phyloP scores from a whole-genome alignment of 148 eudicot species.

The Cornus florida region DNA sequence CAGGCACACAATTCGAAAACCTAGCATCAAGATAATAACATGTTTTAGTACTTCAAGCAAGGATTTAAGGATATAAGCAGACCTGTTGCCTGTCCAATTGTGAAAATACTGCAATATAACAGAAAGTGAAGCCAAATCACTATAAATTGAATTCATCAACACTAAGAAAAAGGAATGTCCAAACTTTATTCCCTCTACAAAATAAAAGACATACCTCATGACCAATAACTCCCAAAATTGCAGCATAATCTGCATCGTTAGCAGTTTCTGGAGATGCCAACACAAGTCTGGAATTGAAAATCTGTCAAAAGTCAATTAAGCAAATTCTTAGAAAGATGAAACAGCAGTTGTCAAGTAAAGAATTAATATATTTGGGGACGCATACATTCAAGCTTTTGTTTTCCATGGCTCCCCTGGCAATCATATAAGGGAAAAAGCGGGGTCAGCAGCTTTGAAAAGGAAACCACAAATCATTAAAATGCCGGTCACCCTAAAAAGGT shows the following conservation, averaged over 20 bases:
- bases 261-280: slow-evolving; percentile 99
- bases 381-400: slow-evolving; percentile 96
- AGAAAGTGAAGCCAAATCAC: slow-evolving; percentile 27
- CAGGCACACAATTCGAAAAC: background rate
- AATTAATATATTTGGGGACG: background rate
- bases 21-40: background rate
- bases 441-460: too few relatives aligned
- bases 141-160: background rate
- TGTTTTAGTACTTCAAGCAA: background rate
- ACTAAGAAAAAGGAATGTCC: background rate
- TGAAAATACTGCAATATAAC: slow-evolving; percentile 80
- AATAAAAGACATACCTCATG: slow-evolving; percentile 70
- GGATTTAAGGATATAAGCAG: slow-evolving; percentile 1
- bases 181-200: background rate
- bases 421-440: background rate
- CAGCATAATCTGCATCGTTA: slow-evolving; percentile 89
- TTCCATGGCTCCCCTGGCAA: slow-evolving; percentile 99
- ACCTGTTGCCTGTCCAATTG: slow-evolving; percentile 99
- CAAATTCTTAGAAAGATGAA: slow-evolving; percentile 9
- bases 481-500: background rate
- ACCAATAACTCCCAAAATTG: slow-evolving; percentile 96
- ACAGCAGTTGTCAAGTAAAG: background rate
- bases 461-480: background rate
- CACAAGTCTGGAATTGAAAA: slow-evolving; percentile 94
- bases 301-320: slow-evolving; percentile 42